Evolutionary conservation across 225 moss, liverwort and hornwort species (phyloP).

Genomic region (Physcomitrium patens): DNA sequence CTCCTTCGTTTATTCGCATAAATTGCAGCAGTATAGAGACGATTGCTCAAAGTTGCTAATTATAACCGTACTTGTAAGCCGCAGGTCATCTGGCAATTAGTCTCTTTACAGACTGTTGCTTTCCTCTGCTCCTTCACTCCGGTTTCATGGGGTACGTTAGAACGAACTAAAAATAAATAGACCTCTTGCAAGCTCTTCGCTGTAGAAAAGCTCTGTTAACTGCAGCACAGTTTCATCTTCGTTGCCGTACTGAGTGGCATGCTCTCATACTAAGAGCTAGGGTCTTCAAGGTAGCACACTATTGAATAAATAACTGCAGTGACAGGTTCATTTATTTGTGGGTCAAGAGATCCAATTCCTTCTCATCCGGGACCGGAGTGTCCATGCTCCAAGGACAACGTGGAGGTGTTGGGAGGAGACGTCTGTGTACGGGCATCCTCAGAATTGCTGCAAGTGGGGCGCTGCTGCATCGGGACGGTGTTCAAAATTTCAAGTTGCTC

Average conservation of each 20-base stretch:
- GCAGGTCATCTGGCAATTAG: conserved; percentile 19
- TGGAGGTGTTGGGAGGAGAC: conserved; percentile 26
- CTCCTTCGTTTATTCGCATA: conserved; percentile 12
- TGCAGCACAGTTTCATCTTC: conserved; percentile 19
- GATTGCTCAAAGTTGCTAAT: conserved; percentile 9
- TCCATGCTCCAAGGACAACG: conserved; percentile 32
- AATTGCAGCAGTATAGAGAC: background rate
- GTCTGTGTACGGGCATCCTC: conserved; percentile 37
- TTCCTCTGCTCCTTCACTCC: conserved; percentile 14
- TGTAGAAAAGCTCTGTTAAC: conserved; percentile 16
- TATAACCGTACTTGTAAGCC: conserved; percentile 12
- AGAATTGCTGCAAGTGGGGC: conserved; percentile 36
- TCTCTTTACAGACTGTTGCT: conserved; percentile 29
- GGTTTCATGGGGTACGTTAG: conserved; percentile 20
- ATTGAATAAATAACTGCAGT: conserved; percentile 4
- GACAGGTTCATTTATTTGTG: conserved; percentile 24
- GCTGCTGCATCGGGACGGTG: conserved; percentile 40
- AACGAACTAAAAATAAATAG: conserved; percentile 11
- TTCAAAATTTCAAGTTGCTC: conserved; percentile 69
- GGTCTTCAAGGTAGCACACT: background rate
- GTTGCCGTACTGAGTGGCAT: background rate
- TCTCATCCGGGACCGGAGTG: conserved; percentile 23
- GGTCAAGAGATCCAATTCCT: background rate
- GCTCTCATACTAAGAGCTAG: background rate
- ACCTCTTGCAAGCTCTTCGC: conserved; percentile 28